phyloP scores from a whole-genome alignment of 345 rosid genomes.

The Murraya koenigii region DNA sequence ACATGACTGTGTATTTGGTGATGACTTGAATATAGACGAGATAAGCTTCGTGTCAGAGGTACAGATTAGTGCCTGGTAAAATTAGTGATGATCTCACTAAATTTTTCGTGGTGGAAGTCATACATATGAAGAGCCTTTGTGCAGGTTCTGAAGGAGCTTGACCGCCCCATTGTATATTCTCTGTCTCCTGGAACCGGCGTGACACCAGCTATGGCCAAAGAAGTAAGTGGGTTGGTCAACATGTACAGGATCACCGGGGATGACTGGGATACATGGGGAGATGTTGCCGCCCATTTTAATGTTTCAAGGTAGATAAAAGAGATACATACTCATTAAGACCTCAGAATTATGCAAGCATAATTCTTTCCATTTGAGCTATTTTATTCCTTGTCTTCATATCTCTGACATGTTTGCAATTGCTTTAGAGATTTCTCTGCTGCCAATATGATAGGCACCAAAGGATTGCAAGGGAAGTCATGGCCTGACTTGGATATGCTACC shows the following conservation, averaged over 20 bases:
- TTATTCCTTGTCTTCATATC: no score
- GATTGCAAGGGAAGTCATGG: conserved; percentile 77
- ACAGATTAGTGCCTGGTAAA: conserved; percentile 3
- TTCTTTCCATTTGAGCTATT: no score
- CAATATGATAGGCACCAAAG: conserved; percentile 58
- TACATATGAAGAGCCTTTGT: conserved; percentile 2
- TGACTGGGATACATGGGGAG: conserved; percentile 92
- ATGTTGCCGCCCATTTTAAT: conserved; percentile 71
- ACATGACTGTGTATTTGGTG: conserved; percentile 84
- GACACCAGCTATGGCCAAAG: conserved; percentile 72
- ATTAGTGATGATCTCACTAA: conserved; percentile 9
- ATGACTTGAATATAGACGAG: conserved; percentile 69
- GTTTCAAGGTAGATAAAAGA: conserved; percentile 51
- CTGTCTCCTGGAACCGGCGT: conserved; percentile 84
- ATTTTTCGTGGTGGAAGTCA: conserved; percentile 9
- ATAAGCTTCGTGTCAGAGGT: conserved; percentile 71
- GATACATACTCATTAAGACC: neutral
- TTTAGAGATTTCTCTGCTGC: conserved; percentile 64
- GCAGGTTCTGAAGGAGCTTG: conserved; percentile 64
- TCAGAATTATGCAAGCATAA: no score
- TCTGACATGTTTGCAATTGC: conserved; percentile 9
- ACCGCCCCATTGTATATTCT: conserved; percentile 70
- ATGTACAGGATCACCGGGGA: conserved; percentile 87
- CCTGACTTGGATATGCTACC: conserved; percentile 94
- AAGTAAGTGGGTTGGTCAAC: conserved; percentile 56